Conservation (phyloP, 257 asterid species). For the Przewalskia tangutica region DNA sequence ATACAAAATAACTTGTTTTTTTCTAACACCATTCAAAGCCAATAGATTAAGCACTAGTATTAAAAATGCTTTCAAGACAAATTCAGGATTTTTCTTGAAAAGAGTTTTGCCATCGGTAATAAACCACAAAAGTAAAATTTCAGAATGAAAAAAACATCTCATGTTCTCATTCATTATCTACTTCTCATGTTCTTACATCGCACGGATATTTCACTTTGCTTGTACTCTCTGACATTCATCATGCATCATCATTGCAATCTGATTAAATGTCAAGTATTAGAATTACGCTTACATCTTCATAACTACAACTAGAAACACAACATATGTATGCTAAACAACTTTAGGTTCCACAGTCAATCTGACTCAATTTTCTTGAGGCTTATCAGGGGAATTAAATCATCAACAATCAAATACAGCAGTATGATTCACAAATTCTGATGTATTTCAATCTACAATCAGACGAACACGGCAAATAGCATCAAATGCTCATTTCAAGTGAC, state of each 20-base stretch:
- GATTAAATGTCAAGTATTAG: constrained; percentile 47
- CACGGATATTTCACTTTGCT: constrained; percentile 27
- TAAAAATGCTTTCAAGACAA: neutral
- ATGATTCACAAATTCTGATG: constrained; percentile 4
- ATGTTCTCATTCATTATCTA: constrained; percentile 24
- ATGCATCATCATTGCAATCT: constrained; percentile 68
- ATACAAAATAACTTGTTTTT: neutral
- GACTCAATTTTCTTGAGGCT: neutral
- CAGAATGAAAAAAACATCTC: constrained; percentile 7
- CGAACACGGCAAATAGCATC: neutral
- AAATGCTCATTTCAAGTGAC: neutral
- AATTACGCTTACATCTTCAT: constrained; percentile 15
- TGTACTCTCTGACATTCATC: constrained; percentile 50
- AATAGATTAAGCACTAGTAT: neutral
- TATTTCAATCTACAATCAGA: neutral
- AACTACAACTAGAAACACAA: constrained; percentile 3
- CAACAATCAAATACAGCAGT: constrained; percentile 5
- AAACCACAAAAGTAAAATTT: neutral
- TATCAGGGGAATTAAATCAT: neutral
- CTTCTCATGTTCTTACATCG: constrained; percentile 29
- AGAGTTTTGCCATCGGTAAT: neutral
- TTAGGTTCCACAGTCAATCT: neutral
- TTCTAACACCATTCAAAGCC: neutral
- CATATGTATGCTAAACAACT: neutral
- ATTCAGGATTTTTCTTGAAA: neutral